Base-by-base conservation (phyloP, 2,329 filamentous ascomycete species). In the Fusarium clavum region DNA sequence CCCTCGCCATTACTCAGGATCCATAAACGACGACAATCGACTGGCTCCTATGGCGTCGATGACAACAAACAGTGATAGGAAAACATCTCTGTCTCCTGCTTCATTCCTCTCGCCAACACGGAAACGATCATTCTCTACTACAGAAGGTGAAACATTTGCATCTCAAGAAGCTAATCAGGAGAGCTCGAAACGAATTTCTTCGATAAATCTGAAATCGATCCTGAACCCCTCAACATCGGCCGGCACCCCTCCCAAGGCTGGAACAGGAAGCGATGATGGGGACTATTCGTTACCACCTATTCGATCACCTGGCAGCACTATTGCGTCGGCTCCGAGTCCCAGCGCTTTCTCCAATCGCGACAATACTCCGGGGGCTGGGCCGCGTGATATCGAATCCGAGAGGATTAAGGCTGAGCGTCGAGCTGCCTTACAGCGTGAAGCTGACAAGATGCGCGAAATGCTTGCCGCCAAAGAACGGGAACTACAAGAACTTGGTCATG, bases 151-250 rank as follows among this genome's bases (percentile, higher is more conserved):
- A 40, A 75, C 77, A n/a, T 75, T 78, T 22, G 73, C 61, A n/a
- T 61, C 71, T 10, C 74, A 77, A 32, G 81, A 84, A 40, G 72
- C 75, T n/a, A 80, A 81, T 4, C 80, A 83, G 25, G 84, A 88
- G 27, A 81, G 80, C 40, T 80, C 87, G 44, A 86, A 91, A 76
- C 88, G 92, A 16, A 80, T 94, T 6, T 92, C 90, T 20, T 93
- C 91, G 5, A 94, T 94, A 66, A 92, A 91, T 9, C 94, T 94
- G 66, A 92, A 90, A 70, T 92, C 91, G 8, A 91, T 94, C 46
- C 81, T 94, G 14, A 94, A 94, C 68, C 89, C 89, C 5, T 74
- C 80, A 18, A 73, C 68, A 10, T 70, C 68, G n/a, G 69, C 71
- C n/a, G 73, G 73, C 5, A 73, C 72, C 32, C 57, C 71, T 24